Base-by-base conservation (phyloP, 2,329 filamentous ascomycete species). In the Chaetomiaceae sp. region DNA sequence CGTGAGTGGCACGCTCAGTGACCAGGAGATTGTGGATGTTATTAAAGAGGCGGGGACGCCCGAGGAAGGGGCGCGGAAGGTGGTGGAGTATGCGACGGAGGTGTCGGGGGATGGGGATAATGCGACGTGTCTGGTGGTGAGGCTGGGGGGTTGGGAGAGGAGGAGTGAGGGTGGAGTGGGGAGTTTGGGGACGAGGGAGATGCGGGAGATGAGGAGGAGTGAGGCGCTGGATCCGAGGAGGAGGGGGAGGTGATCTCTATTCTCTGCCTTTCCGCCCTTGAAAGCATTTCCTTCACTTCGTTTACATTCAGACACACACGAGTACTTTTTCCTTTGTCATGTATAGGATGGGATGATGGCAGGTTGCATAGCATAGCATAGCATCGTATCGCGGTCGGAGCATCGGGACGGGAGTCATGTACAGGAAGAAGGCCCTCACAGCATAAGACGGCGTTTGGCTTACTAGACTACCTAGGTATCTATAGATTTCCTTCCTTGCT, bases 21-120 rank as follows among this genome's bases (percentile, higher is more conserved):
- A 99, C 66, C 92, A 97, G 72, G 94, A 99, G 72, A 90, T 97
- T 57, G 91, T 96, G 27, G 94, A 99, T 67, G 84, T 97, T 29
- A 79, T 97, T 64, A 97, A 97, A 70, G 94, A 99, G 71, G 89
- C 91, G 5, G 85, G 80, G 65, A 97, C 92, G 0, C 94, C 94
- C 0, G 92, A 96, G 62, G 83, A 95, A 67, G 94, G 85, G 3
- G 84, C 90, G 1, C 79, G 79, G 54, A 83, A 86, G 57, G 82
- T 99, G 7, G 89, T 96, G 25, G 82, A 83, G 52, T 96, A 94
- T 69, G 91, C 92, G 0, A 94, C 89, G 0, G 94, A 97, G 71
- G 88, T 96, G 4, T 85, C 82, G 23, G 75, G 63, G 15, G 77
- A 75, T 64, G 84, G 84, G 9, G 84, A 88, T 66, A 88, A 88